These are phyloP conservation scores for Circinella umbellata DNA, from an alignment of 371 early-diverging fungal genomes.

Conservation along the genomic window DNA sequence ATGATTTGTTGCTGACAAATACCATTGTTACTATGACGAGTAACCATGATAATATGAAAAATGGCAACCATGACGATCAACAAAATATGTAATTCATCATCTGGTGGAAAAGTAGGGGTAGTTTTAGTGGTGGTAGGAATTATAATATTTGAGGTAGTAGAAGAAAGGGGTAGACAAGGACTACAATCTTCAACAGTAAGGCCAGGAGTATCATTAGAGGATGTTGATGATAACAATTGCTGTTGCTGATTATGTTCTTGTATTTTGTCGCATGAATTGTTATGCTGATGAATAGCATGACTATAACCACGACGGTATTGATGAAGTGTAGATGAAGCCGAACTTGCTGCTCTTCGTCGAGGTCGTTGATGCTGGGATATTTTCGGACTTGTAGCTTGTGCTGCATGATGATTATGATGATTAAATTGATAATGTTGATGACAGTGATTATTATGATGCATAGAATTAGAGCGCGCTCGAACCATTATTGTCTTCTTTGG, in stretches of 20 bases:
- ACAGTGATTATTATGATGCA: neutral
- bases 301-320: neutral
- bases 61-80: neutral
- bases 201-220: neutral
- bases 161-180: neutral
- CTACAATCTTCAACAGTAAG: neutral
- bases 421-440: neutral
- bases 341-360: constrained; percentile 10
- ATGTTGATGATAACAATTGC: neutral
- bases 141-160: neutral
- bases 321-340: neutral
- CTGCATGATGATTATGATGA: neutral
- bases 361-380: neutral
- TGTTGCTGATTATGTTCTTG: neutral
- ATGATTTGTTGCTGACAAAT: neutral
- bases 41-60: neutral
- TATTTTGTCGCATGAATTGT: neutral
- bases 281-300: neutral
- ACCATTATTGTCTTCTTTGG: constrained; percentile 4
- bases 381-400: neutral
- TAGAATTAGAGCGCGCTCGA: neutral
- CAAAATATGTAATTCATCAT: neutral
- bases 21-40: neutral
- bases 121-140: neutral
- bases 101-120: neutral